A percentile compares a stretch with the other conserved stretches of the same genome.
Evolutionary conservation across 2,329 filamentous ascomycete species (phyloP).

Genomic region (Alternaria dauci): DNA sequence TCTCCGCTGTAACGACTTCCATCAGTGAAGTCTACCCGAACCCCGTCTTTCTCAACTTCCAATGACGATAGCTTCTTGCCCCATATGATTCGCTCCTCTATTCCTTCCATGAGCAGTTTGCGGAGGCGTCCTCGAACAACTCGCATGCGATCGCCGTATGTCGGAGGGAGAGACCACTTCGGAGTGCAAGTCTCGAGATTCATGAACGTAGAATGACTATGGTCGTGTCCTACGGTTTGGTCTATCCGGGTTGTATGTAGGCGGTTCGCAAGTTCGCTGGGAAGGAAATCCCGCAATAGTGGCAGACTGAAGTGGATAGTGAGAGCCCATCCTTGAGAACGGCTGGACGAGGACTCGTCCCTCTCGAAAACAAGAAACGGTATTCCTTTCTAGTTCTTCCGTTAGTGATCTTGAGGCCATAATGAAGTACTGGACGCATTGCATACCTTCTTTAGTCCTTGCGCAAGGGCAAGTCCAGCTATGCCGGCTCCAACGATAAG

Average conservation of each 20-base stretch:
- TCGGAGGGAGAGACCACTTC: background rate
- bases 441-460: background rate
- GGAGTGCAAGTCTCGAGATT: background rate
- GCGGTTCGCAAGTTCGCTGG: background rate
- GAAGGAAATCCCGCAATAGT: background rate
- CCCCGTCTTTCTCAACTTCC: background rate
- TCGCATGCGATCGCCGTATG: background rate
- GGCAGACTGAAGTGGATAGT: background rate
- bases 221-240: background rate
- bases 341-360: background rate
- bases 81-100: background rate
- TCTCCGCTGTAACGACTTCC: background rate
- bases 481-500: background rate
- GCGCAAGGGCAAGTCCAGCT: background rate
- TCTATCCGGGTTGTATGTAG: background rate
- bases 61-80: background rate
- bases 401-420: background rate
- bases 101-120: background rate
- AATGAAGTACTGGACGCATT: background rate
- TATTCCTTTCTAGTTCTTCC: background rate
- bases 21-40: background rate
- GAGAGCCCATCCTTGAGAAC: background rate
- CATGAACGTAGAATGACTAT: background rate
- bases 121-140: background rate
- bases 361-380: background rate